phyloP scores from a whole-genome alignment of 2,329 filamentous ascomycete genomes.

The Aspergillus puulaauensis region DNA sequence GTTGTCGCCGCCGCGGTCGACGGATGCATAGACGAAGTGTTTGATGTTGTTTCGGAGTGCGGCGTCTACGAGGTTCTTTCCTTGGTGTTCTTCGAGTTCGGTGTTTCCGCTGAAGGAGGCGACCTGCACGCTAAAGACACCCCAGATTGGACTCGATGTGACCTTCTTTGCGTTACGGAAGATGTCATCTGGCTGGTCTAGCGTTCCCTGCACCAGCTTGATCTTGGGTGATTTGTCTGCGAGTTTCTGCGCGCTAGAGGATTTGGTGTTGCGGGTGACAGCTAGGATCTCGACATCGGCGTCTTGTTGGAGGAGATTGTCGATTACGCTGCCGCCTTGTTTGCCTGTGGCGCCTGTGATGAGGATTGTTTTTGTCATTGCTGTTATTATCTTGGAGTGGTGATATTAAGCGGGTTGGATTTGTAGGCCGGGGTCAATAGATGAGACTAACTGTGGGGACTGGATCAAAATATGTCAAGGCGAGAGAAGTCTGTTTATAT shows the following conservation, averaged over 20 bases:
- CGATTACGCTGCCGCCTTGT: slow-evolving; percentile 14
- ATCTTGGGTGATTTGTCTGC: slow-evolving; percentile 47
- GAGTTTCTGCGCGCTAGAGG: slow-evolving; percentile 47
- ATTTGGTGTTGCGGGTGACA: slow-evolving; percentile 13
- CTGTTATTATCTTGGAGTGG: too few relatives aligned
- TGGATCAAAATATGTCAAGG: too few relatives aligned
- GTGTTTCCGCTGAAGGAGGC: slow-evolving; percentile 2
- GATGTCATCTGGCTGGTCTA: slow-evolving; percentile 52
- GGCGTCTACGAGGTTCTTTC: slow-evolving; percentile 59
- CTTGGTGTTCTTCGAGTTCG: slow-evolving; percentile 53
- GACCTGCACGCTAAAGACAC: slow-evolving; percentile 62
- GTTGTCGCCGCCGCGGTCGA: slow-evolving; percentile 61
- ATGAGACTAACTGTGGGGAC: too few relatives aligned
- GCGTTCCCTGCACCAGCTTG: slow-evolving; percentile 58
- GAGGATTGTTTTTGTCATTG: slow-evolving; percentile 11
- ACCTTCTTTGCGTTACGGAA: slow-evolving; percentile 48
- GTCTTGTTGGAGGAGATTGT: slow-evolving; percentile 8
- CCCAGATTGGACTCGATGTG: slow-evolving; percentile 49
- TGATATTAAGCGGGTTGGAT: too few relatives aligned
- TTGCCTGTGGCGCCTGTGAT: slow-evolving; percentile 16
- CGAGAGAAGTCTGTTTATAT: too few relatives aligned
- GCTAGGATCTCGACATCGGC: slow-evolving; percentile 16
- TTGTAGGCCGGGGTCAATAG: too few relatives aligned
- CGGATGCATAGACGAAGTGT: slow-evolving; percentile 64
- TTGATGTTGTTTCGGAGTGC: slow-evolving; percentile 55